A percentile compares a stretch with the other conserved stretches of the same genome.
These are phyloP conservation scores for Penicillium daleae DNA, from an alignment of 495 filamentous ascomycete species.

Conservation along the genomic window DNA sequence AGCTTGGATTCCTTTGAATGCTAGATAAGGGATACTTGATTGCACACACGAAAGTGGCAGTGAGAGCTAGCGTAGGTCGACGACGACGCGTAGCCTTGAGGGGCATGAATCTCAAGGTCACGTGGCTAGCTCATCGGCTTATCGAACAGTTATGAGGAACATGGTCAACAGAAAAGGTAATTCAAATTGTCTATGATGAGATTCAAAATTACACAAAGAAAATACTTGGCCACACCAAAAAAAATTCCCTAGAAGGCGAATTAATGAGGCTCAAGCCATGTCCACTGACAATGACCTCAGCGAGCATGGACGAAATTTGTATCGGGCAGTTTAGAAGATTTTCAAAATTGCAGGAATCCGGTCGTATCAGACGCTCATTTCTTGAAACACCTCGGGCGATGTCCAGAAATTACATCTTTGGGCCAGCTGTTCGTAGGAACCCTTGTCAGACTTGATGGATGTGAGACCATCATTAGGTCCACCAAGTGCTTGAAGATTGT, in stretches of 20 bases:
- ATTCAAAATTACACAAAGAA: neutral
- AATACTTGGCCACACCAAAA: neutral
- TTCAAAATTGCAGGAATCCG: neutral
- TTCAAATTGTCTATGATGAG: neutral
- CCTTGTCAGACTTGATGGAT: neutral
- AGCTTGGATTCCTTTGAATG: neutral
- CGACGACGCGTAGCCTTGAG: neutral
- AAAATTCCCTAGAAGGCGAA: too few relatives aligned
- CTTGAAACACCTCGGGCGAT: conserved; percentile 10
- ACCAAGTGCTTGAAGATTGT: conserved; percentile 14
- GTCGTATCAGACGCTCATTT: conserved; percentile 1
- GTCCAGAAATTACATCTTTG: conserved; percentile 21
- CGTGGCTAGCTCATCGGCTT: neutral
- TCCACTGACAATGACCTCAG: too few relatives aligned
- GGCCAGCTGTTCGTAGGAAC: conserved; percentile 11
- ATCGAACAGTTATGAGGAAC: too few relatives aligned
- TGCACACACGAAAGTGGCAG: neutral
- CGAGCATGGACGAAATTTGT: too few relatives aligned
- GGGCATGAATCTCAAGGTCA: neutral
- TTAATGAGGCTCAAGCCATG: too few relatives aligned
- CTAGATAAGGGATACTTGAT: neutral
- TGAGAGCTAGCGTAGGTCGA: too few relatives aligned
- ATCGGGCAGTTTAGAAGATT: too few relatives aligned
- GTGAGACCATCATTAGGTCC: conserved; percentile 9
- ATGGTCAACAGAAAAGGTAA: too few relatives aligned